Percentiles rank a stretch among this genome's conserved stretches.
Evolutionary conservation across 2,329 filamentous ascomycete species (phyloP).

Genomic region (Xylaria sp.): DNA sequence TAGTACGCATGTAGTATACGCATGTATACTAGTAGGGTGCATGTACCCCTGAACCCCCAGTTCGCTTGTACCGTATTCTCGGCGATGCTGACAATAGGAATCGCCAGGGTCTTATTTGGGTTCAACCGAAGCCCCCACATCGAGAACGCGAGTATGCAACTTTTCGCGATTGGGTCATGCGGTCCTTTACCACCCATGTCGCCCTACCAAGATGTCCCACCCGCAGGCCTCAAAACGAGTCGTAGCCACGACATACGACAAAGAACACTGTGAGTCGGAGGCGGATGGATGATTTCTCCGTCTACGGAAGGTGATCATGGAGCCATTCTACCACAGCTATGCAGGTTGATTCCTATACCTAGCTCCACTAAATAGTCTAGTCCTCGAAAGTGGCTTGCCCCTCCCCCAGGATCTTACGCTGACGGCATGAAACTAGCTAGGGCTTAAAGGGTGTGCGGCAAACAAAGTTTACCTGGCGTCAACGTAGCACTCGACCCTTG

Average conservation of each 20-base stretch:
- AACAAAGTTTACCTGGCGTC: not conserved
- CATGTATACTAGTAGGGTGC: not conserved
- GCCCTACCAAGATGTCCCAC: not conserved
- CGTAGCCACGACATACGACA: not conserved
- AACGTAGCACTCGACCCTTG: not conserved
- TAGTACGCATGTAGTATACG: not conserved
- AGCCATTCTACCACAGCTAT: not conserved
- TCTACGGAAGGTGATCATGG: not conserved
- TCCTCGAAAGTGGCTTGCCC: not conserved
- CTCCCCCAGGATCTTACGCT: not conserved
- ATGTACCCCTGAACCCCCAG: not conserved
- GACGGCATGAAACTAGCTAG: not conserved
- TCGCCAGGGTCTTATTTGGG: not conserved
- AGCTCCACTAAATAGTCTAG: not conserved
- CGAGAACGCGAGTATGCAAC: not conserved
- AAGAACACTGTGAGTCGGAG: not conserved
- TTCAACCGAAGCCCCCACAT: not conserved
- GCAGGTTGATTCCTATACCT: not conserved
- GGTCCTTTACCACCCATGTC: not conserved
- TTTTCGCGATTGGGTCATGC: conserved; percentile 1
- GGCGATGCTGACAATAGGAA: not conserved
- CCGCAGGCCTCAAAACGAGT: not conserved
- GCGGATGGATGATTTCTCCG: not conserved
- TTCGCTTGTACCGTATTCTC: not conserved
- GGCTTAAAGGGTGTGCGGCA: not conserved